A percentile compares a stretch with the other conserved stretches of the same genome.
These are phyloP conservation scores for Stagonosporopsis rhizophila DNA, from an alignment of 2,329 filamentous ascomycete genomes.

Conservation along the genomic window DNA sequence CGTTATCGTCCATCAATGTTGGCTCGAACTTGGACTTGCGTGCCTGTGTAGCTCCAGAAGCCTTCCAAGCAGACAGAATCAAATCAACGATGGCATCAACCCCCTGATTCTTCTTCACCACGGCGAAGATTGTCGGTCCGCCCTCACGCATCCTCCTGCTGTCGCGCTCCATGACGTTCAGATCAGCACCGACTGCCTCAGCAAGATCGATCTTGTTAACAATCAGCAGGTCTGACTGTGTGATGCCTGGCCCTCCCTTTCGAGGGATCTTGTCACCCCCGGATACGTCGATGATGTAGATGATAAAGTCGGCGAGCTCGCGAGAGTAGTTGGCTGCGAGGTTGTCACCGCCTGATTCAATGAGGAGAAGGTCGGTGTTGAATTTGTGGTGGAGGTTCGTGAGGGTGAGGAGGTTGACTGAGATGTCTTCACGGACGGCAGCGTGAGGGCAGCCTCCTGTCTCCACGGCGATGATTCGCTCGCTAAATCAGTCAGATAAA, in stretches of 20 bases:
- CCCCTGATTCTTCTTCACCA: conserved; percentile 91
- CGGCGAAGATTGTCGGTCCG: conserved; percentile 92
- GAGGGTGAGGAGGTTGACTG: conserved; percentile 87
- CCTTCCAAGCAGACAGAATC: conserved; percentile 91
- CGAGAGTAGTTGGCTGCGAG: conserved; percentile 95
- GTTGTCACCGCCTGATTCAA: conserved; percentile 96
- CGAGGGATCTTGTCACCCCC: conserved; percentile 96
- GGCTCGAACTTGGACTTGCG: conserved; percentile 44
- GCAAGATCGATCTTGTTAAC: conserved; percentile 98
- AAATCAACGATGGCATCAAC: conserved; percentile 87
- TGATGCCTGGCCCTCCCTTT: conserved; percentile 96
- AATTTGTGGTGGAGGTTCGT: conserved; percentile 87
- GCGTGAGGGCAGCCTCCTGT: conserved; percentile 97
- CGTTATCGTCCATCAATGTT: conserved; percentile 40
- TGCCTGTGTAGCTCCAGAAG: conserved; percentile 71
- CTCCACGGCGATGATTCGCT: conserved; percentile 92
- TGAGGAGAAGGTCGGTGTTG: conserved; percentile 82
- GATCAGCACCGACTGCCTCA: conserved; percentile 85
- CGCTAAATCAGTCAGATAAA: conserved; percentile 25
- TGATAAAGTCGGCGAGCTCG: conserved; percentile 95
- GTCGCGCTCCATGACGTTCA: conserved; percentile 93
- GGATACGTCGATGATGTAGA: conserved; percentile 97
- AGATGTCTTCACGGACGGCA: conserved; percentile 96
- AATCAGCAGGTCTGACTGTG: conserved; percentile 89
- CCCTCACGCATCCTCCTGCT: conserved; percentile 93